phyloP scores from a whole-genome alignment of 352 stramenopile genomes.

The Blastocystis sp. region DNA sequence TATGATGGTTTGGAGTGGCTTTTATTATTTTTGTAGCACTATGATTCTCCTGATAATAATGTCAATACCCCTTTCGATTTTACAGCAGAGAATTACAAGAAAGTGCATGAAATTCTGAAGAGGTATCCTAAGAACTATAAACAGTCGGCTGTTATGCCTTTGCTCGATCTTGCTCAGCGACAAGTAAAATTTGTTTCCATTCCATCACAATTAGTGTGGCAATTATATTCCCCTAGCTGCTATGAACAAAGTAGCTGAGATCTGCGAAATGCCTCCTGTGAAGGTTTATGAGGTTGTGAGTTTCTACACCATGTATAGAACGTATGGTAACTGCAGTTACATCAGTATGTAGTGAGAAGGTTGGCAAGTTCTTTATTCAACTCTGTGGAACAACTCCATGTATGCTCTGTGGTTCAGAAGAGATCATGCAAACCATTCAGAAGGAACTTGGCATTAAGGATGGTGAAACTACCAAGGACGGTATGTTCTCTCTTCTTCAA shows the following conservation, averaged over 20 bases:
- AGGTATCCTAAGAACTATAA: slow-evolving; percentile 99
- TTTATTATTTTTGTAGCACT: slow-evolving; percentile 65
- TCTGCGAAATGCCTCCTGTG: slow-evolving; percentile 90
- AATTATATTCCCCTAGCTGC: slow-evolving; percentile 94
- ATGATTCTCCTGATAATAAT: slow-evolving; percentile 82
- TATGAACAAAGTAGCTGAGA: slow-evolving; percentile 98
- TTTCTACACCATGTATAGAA: slow-evolving; percentile 99
- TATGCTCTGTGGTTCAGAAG: slow-evolving; percentile 97
- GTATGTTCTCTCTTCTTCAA: slow-evolving; percentile 91
- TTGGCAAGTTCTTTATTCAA: slow-evolving; percentile 90
- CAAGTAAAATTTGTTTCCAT: slow-evolving; percentile 67
- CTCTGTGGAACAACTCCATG: slow-evolving; percentile 98
- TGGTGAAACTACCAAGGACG: slow-evolving; percentile 78
- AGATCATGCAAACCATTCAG: slow-evolving; percentile 98
- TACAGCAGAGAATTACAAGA: slow-evolving; percentile 92
- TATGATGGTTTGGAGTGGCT: background rate
- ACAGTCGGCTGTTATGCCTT: slow-evolving; percentile 93
- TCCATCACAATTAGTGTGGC: slow-evolving; percentile 83
- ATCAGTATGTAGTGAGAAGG: slow-evolving; percentile 77
- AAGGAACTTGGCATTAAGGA: slow-evolving; percentile 91
- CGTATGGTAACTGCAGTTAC: background rate
- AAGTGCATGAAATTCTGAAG: slow-evolving; percentile 85
- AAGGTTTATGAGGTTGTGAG: slow-evolving; percentile 96
- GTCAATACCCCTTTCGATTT: slow-evolving; percentile 93
- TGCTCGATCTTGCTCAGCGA: slow-evolving; percentile 91